These are phyloP conservation scores for Eucalyptus curtisii DNA, from an alignment of 345 rosid species.

Conservation along the genomic window DNA sequence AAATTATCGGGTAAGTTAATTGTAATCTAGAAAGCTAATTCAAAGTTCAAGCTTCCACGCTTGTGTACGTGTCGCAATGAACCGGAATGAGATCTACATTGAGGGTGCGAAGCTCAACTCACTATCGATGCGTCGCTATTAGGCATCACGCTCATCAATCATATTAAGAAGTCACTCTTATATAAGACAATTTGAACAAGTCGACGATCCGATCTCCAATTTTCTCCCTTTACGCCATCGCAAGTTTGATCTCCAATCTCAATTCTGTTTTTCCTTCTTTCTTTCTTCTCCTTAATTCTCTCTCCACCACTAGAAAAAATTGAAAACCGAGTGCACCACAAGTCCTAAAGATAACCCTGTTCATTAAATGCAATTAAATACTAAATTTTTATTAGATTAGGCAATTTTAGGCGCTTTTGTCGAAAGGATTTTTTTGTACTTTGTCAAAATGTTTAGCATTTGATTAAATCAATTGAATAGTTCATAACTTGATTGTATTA, in stretches of 20 bases:
- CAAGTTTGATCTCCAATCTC: background rate
- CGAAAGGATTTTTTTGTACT: background rate
- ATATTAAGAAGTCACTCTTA: background rate
- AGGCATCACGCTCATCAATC: background rate
- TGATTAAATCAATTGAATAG: background rate
- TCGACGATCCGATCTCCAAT: background rate
- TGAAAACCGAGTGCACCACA: background rate
- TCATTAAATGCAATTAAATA: background rate
- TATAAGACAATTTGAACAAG: background rate
- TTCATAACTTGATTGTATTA: background rate
- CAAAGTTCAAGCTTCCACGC: background rate
- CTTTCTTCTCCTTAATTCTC: background rate
- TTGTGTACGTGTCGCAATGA: background rate
- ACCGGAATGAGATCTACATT: background rate
- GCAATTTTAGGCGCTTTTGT: background rate
- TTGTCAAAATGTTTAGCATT: background rate
- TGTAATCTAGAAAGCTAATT: background rate
- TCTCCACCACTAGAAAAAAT: background rate
- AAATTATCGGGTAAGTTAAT: background rate
- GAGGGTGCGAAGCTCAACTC: background rate
- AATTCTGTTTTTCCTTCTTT: background rate
- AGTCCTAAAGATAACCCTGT: background rate
- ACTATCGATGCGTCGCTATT: background rate
- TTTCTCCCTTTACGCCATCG: background rate
- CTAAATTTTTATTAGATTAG: background rate